Base-by-base conservation (phyloP, 768 basidiomycete species). In the Guyanaporus albipodus region DNA sequence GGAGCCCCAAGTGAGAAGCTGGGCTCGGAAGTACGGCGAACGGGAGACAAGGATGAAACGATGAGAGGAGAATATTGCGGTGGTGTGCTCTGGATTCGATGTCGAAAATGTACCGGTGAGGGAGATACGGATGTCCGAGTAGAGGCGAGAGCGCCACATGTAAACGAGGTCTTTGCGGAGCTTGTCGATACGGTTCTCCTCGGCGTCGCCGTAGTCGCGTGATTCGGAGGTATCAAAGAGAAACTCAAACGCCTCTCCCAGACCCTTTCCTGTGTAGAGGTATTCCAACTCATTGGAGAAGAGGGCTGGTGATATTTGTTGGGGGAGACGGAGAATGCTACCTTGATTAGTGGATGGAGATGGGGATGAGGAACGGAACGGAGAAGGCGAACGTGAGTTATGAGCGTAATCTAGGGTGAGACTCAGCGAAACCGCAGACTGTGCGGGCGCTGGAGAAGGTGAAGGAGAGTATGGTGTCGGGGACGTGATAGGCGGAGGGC, bases 101-200 rank as follows among this genome's bases (percentile, higher is more conserved):
- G 82, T 79, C 1, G 78, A 82, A 56, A 82, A 84, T 47, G 76
- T 80, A 38, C 84, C 84, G 0, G 81, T 78, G 50, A 94, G 78
- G 0, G 85, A 77, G 44, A 98, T 83, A 42, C 86, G 81, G 19
- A 95, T 80, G 66, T 98, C 95, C 2, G 91, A 90, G 63, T 93
- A 98, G 15, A 98, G 80, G 39, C 92, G 82, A 11, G 87, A 89
- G 26, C 95, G 73, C 95, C 94, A 97, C 91, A 93, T 95, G 72
- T 86, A 96, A 19, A 94, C 88, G 23, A 96, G 75, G 60, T 97
- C 95, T 67, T 91, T 91, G 50, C 91, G 81, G 9, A 96, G 79
- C 68, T 92, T 90, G 65, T 91, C 90, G 32, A 89, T 70, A 12
- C 90, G 73, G 49, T 60, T 76, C 53, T 74, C 80, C 64, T 70